Evolutionary conservation across 257 asterid genomes (phyloP), one percentile per base, ranked within the genome.

Genomic region (Thymus mandschuricus): DNA sequence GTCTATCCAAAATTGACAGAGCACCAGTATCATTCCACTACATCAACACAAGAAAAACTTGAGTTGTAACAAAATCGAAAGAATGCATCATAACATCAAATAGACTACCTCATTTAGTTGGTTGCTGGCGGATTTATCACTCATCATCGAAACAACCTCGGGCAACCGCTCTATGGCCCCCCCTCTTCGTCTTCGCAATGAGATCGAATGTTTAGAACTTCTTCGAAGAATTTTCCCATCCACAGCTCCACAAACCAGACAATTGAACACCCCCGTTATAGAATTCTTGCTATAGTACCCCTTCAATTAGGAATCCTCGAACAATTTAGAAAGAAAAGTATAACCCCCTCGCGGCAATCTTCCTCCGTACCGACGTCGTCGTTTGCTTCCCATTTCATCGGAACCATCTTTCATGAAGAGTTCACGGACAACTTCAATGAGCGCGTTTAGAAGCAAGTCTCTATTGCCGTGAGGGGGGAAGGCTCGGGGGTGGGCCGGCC

Each of bases 201-300:
- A 4, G 50, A 80, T 62, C 3, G 95, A 83, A 65, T 92, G 97
- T 69, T 87, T 77, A 88, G 70, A 64, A 88, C 88, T 75, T 92
- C 82, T 83, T 92, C 73, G 78, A 21, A 30, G 75, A 70, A 35
- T 78, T 78, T 76, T 87, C 15, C 81, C 81, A 46, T 86, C 88
- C 52, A 82, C 9, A n/a, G 85, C 88, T 35, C 87, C 84, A 72
- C 97, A 92, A 31, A 92, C 95, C 78, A 92, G 77, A 61, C 98
- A 92, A 44, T 55, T 71, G 60, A 92, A 88, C 68, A 78, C 86
- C 2, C 97, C 98, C 60, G 62, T 56, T 0, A 59, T 82, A 8
- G 64, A 77, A 79, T 81, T 81, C 75, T 85, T 87, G 77, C 60
- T 78, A 40, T 92, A 88, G 46, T 73, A 83, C 62, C 66, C 88